Conservation (phyloP, 192 early-diverging fungal genomes). For the Gryganskiella cystojenkinii region DNA sequence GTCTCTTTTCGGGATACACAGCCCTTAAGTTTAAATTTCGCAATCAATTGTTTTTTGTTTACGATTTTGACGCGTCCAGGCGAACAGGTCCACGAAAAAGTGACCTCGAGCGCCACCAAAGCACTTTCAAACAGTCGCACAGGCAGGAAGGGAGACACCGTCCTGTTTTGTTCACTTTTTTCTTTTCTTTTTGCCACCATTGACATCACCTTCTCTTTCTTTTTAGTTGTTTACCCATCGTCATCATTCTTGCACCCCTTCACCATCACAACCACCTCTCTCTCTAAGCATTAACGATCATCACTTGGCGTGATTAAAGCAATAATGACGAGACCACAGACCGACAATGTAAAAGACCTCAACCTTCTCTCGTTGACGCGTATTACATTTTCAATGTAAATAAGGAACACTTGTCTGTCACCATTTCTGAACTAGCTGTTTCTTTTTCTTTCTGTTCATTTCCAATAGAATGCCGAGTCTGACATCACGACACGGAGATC, state of each 20-base stretch:
- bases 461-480: not conserved
- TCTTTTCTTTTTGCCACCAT: not conserved
- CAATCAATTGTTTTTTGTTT: constrained; percentile 24
- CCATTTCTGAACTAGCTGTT: too few relatives aligned
- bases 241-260: not conserved
- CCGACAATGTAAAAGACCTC: too few relatives aligned
- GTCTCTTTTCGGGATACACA: too few relatives aligned
- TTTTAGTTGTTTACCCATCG: not conserved
- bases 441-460: too few relatives aligned
- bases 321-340: too few relatives aligned
- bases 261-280: not conserved
- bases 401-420: too few relatives aligned
- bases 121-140: not conserved
- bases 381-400: too few relatives aligned
- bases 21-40: constrained; percentile 22
- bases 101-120: constrained; percentile 30
- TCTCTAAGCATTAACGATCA: not conserved
- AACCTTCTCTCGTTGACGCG: too few relatives aligned
- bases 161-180: not conserved
- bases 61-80: constrained; percentile 20
- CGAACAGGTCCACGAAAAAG: too few relatives aligned
- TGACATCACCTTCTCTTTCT: not conserved
- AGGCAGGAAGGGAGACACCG: too few relatives aligned
- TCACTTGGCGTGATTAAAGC: not conserved
- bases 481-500: constrained; percentile 11